Evolutionary conservation across 805 yeast species (phyloP).

Genomic region (Schizosaccharomyces japonicus): DNA sequence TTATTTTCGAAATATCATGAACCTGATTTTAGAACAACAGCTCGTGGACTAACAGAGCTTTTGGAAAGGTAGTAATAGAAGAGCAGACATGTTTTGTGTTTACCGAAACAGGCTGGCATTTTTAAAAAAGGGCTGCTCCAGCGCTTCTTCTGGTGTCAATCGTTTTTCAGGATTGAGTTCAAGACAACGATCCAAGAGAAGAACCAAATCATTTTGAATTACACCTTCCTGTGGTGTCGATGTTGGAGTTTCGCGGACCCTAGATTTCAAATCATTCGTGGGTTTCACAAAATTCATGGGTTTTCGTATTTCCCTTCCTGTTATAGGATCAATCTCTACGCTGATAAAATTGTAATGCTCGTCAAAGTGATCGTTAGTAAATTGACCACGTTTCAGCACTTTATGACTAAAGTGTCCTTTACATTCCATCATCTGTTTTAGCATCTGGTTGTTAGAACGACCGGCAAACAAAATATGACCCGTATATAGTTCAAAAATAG

Average conservation of each 20-base stretch:
- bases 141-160: constrained; percentile 40
- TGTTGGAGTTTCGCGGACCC: constrained; percentile 5
- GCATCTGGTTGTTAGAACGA: constrained; percentile 54
- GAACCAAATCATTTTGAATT: constrained; percentile 12
- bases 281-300: constrained; percentile 8
- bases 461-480: constrained; percentile 83
- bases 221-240: constrained; percentile 3
- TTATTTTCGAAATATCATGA: no score
- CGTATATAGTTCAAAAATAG: constrained; percentile 76
- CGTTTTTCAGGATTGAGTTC: constrained; percentile 36
- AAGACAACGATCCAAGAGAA: constrained; percentile 15
- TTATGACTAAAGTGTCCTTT: constrained; percentile 15
- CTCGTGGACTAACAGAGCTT: no score
- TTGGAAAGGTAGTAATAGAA: no score
- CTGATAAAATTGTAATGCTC: constrained; percentile 12
- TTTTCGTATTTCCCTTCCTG: constrained; percentile 11
- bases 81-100: no score
- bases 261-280: constrained; percentile 7
- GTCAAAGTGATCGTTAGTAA: constrained; percentile 14
- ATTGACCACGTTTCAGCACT: constrained; percentile 13
- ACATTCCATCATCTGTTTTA: constrained; percentile 15
- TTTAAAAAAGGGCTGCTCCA: constrained; percentile 27
- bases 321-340: constrained; percentile 11
- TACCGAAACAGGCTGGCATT: no score
- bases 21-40: no score